A percentile compares a stretch with the other conserved stretches of the same genome.
phyloP scores from a whole-genome alignment of 2,329 filamentous ascomycete species.

The Aspergillus novofumigatus region DNA sequence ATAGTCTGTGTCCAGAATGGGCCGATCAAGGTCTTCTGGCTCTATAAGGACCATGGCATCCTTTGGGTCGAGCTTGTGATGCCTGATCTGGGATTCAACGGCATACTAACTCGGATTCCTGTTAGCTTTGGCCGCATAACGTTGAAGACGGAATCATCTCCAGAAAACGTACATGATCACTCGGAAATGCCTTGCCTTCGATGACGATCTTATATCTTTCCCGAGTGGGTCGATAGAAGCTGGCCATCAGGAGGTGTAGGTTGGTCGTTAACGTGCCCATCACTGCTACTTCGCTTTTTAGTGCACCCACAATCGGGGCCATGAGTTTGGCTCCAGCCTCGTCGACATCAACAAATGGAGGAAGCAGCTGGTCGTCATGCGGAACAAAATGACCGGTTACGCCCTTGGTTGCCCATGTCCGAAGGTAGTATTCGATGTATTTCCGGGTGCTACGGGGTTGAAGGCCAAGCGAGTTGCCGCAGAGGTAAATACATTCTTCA shows the following conservation, averaged over 20 bases:
- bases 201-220: slow-evolving; percentile 73
- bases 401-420: slow-evolving; percentile 79
- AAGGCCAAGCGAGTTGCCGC: slow-evolving; percentile 83
- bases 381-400: slow-evolving; percentile 78
- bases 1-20: slow-evolving; percentile 65
- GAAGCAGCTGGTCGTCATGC: slow-evolving; percentile 63
- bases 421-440: slow-evolving; percentile 68
- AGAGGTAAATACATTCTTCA: slow-evolving; percentile 69
- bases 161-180: slow-evolving; percentile 62
- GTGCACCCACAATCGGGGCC: slow-evolving; percentile 70
- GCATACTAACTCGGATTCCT: slow-evolving; percentile 58
- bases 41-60: slow-evolving; percentile 71
- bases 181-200: slow-evolving; percentile 88
- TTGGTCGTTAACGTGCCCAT: slow-evolving; percentile 87
- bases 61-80: slow-evolving; percentile 63
- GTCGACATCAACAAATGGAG: slow-evolving; percentile 74
- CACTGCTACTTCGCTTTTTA: slow-evolving; percentile 69
- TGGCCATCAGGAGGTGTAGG: slow-evolving; percentile 75
- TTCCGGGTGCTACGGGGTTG: slow-evolving; percentile 67
- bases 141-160: neutral
- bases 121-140: slow-evolving; percentile 4
- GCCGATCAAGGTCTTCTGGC: slow-evolving; percentile 50
- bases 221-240: slow-evolving; percentile 70
- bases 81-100: slow-evolving; percentile 72
- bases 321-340: slow-evolving; percentile 67